These are phyloP conservation scores for Pythium vanterpoolii DNA, from an alignment of 352 stramenopile species.

Conservation along the genomic window DNA sequence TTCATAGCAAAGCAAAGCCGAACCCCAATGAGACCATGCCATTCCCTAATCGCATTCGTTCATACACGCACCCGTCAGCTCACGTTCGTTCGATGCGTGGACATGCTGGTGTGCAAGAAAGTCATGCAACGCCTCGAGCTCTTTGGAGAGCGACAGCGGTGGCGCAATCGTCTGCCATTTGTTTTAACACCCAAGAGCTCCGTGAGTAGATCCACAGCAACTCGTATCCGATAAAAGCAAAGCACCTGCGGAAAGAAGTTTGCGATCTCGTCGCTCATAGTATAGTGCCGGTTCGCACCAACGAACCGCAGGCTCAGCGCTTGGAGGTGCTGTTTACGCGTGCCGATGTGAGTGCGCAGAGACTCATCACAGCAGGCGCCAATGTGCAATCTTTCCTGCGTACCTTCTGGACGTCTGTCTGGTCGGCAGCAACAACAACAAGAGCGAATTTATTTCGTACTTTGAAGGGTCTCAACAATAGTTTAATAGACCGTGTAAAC, in stretches of 20 bases:
- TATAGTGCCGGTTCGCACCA: too few relatives aligned
- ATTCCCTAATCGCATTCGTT: conserved; percentile 1
- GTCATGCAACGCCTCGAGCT: conserved; percentile 54
- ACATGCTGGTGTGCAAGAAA: conserved; percentile 51
- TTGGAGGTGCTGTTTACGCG: too few relatives aligned
- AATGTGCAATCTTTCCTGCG: too few relatives aligned
- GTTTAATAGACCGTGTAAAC: too few relatives aligned
- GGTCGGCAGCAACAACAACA: too few relatives aligned
- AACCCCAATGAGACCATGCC: too few relatives aligned
- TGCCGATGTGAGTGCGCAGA: too few relatives aligned
- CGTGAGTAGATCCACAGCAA: neutral
- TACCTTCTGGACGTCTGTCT: too few relatives aligned
- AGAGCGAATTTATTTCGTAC: too few relatives aligned
- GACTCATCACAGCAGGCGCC: too few relatives aligned
- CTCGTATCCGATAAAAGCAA: neutral
- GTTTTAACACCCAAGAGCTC: neutral
- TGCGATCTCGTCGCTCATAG: conserved; percentile 18
- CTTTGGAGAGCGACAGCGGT: conserved; percentile 41
- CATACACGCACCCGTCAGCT: conserved; percentile 33
- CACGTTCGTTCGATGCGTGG: conserved; percentile 29
- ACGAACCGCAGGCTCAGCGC: too few relatives aligned
- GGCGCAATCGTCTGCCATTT: conserved; percentile 45
- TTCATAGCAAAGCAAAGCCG: conserved; percentile 10
- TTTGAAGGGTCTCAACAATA: too few relatives aligned
- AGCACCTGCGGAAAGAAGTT: conserved; percentile 19